Evolutionary conservation across 1,284 basidiomycete genomes (phyloP), one percentile per base, ranked within the genome.

Genomic region (Cerrena zonata): DNA sequence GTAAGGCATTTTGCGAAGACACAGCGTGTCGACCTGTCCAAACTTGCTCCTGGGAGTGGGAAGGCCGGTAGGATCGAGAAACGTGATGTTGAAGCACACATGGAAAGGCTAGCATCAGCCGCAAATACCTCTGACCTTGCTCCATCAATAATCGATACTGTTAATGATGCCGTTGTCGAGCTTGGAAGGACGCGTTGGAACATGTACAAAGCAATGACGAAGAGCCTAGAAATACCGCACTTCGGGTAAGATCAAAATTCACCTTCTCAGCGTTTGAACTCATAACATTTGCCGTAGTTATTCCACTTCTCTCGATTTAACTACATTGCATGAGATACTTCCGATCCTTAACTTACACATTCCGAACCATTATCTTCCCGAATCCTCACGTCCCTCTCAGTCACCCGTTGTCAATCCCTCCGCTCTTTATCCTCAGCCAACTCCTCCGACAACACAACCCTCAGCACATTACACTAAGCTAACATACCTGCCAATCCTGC

Each of bases 151-250:
- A 39, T 54, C 13, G 34, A 52, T 40, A 40, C 55, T 1, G 48
- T 53, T 5, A 66, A 60, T 34, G 80, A 84, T 42, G 69, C 76
- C 11, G 71, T 83, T 1, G 78, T 91, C 2, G 86, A 89, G 52
- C 74, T 92, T 48, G 86, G 86, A 15, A 74, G 89, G 57, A 92
- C 89, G 7, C 74, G 91, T 51, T 82, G 84, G 64, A 83, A 82
- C 36, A 93, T 93, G 90, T 93, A 82, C 80, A 88, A 88, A 58
- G 88, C 87, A 1, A 91, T 93, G 88, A 79, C 76, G 19, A 86
- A 85, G 86, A 88, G 86, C 59, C 70, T 90, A 45, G 82, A 86
- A 58, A 88, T 94, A 7, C 69, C 69, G 4, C 69, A 70, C 44
- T 71, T 71, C 53, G 67, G 67, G 68, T 67, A 48, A 54, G 67